Base-by-base conservation (phyloP, 2,329 filamentous ascomycete genomes). In the Diplodia sapinea region DNA sequence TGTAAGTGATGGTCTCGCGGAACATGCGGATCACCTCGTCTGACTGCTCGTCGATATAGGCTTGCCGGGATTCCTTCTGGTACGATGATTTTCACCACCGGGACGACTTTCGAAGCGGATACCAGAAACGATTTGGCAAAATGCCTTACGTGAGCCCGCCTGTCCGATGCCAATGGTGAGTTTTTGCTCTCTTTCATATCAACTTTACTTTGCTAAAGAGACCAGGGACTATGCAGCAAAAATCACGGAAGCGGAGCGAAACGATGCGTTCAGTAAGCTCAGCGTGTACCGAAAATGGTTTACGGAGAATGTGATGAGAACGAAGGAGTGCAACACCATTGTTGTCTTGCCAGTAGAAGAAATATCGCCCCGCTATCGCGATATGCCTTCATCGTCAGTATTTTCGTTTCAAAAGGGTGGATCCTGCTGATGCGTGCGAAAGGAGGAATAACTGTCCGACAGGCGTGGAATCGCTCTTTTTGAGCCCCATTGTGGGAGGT, bases 61-160 rank as follows among this genome's bases (percentile, higher is more conserved):
- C 57, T 31, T 62, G 57, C n/a, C 57, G 43, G 1, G 31, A 69
- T 40, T 69, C 69, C 11, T 70, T 68, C 68, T 73, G 65, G 36
- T 72, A 72, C 61, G 71, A 71, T 26, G 65, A 66, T 36, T 73
- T 72, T 55, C 72, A 74, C 43, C 67, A 63, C 20, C 68, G 69
- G 20, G 67, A 69, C n/a, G 43, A 62, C 4, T 73, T 74, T 55
- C 65, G 72, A 33, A n/a, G 36, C 7, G 57, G 69, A 13, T 72
- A 72, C 59, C 23, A 50, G 13, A 12, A 67, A 4, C 63, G 54
- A 51, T 69, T 56, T 62, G 6, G 38, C 13, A 68, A 67, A 38
- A 47, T 50, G 7, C 65, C 71, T 8, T 73, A 70, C 29, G 68
- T 72, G 31, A 69, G 69, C 38, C 71, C 70, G 4, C 64, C 64